Base-by-base conservation (phyloP, 2,329 filamentous ascomycete species). In the Aspergillus aculeatinus region DNA sequence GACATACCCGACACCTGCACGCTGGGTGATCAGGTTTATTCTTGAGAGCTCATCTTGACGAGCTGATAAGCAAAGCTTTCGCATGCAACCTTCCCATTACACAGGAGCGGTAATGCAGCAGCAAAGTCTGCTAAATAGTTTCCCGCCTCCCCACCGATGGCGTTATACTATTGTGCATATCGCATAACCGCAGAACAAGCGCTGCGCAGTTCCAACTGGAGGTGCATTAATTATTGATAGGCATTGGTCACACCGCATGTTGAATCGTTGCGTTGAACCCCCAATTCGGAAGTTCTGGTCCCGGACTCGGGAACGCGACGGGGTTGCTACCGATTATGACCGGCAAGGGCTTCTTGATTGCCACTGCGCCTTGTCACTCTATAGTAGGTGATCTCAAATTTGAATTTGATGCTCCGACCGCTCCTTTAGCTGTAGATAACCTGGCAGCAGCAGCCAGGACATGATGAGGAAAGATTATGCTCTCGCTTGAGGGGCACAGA, bases 1-100 rank as follows among this genome's bases (percentile, higher is more conserved):
- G 42, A 64, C 35, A 49, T 57, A 59, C 23, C 39, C 54, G 55
- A 31, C 59, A 52, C 56, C 63, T 67, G 63, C 60, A 62, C 54
- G 51, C 48, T 55, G 48, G 52, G 56, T 65, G 64, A 61, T 51
- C 62, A 63, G 62, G 63, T 57, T 58, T 33, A 51, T 59, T 55
- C 55, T 60, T 48, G 29, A 63, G 62, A 58, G 58, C 54, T 63
- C 59, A 29, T 44, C 55, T 23, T 49, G 33, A 48, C n/a, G 23
- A 23, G 23, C 29, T 35, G 33, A 19, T 51, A 33, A 51, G 35
- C 19, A n/a, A 39, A 16, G 31, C 23, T 39, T 25, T 31, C 39
- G 39, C 48, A 51, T 55, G 52, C 58, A 56, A 33, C 39, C 51
- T 51, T 47, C 16, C 33, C 52, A 57, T 27, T 21, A 51, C 33